Percentiles rank a stretch among this genome's conserved stretches.
These are phyloP conservation scores for Cladosporium oxysporum DNA, from an alignment of 2,329 filamentous ascomycete genomes.

Conservation along the genomic window DNA sequence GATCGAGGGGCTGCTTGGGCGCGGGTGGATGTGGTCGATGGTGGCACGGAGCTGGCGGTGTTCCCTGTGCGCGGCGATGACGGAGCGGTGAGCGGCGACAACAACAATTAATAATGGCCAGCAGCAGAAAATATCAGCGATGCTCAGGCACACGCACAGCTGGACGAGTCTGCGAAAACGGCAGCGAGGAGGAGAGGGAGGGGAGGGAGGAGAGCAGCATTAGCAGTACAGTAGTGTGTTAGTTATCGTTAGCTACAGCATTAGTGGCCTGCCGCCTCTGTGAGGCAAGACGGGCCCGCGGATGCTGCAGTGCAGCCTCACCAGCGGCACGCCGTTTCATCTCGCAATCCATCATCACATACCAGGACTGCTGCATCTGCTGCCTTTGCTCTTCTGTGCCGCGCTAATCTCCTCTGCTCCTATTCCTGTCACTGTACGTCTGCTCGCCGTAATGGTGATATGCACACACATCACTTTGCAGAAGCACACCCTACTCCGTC, in stretches of 20 bases:
- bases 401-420: neutral
- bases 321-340: constrained; percentile 1
- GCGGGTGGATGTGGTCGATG: neutral
- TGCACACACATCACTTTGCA: neutral
- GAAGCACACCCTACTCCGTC: neutral
- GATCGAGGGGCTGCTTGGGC: constrained; percentile 2
- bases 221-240: neutral
- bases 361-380: neutral
- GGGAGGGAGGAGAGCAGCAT: neutral
- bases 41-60: neutral
- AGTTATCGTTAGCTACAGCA: neutral
- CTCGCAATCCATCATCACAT: neutral
- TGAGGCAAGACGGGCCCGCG: neutral
- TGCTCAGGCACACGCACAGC: neutral
- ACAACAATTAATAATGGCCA: neutral
- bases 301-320: neutral
- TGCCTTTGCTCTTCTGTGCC: neutral
- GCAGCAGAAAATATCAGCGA: neutral
- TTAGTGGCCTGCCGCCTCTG: neutral
- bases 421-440: neutral
- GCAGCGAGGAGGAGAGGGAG: neutral
- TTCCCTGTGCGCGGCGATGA: neutral
- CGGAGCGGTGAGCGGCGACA: neutral
- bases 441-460: neutral
- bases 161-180: neutral